Evolutionary conservation across 2,329 filamentous ascomycete genomes (phyloP).

Genomic region (Cladophialophora bantiana): DNA sequence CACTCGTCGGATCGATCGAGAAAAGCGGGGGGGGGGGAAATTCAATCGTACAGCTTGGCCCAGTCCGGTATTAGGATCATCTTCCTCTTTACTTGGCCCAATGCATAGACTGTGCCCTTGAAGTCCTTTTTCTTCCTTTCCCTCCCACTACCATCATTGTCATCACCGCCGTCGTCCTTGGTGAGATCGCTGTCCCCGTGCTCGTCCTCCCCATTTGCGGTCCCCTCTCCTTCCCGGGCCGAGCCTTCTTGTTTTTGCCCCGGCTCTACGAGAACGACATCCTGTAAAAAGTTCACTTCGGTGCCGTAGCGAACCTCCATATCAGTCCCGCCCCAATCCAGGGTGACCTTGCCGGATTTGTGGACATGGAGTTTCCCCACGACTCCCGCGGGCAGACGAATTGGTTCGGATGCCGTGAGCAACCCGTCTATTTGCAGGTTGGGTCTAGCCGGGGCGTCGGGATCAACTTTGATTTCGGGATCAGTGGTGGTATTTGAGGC

Average conservation of each 20-base stretch:
- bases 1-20: neutral
- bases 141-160: slow-evolving; percentile 32
- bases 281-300: slow-evolving; percentile 65
- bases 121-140: slow-evolving; percentile 47
- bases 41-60: slow-evolving; percentile 56
- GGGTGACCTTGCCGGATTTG: slow-evolving; percentile 65
- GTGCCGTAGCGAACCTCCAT: slow-evolving; percentile 65
- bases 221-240: neutral
- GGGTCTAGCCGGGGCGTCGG: slow-evolving; percentile 7
- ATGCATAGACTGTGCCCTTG: slow-evolving; percentile 55
- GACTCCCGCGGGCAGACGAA: slow-evolving; percentile 58
- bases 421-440: slow-evolving; percentile 41
- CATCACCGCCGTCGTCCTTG: slow-evolving; percentile 13
- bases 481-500: slow-evolving; percentile 15
- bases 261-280: slow-evolving; percentile 56
- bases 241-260: slow-evolving; percentile 16
- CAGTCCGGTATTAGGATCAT: slow-evolving; percentile 70
- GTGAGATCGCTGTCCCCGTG: neutral
- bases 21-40: no score
- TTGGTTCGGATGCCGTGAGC: slow-evolving; percentile 50
- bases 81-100: slow-evolving; percentile 70
- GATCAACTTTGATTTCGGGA: slow-evolving; percentile 18
- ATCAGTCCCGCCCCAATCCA: slow-evolving; percentile 69
- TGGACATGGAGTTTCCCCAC: slow-evolving; percentile 69
- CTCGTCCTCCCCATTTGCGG: neutral